These are phyloP conservation scores for Ogataea thermomethanolica DNA, from an alignment of 805 yeast species.

Conservation along the genomic window DNA sequence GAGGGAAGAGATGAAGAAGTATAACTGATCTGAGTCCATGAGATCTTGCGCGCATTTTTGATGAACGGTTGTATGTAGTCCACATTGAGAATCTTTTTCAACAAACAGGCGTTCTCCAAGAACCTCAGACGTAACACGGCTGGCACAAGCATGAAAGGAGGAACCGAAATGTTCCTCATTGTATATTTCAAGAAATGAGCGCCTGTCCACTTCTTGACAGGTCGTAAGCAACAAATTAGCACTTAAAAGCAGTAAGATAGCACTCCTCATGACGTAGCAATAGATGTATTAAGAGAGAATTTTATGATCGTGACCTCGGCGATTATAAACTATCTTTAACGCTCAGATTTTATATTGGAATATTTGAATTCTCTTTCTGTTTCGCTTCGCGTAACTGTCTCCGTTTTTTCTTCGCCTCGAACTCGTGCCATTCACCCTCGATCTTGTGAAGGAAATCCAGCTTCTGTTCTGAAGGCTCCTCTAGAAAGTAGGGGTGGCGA, in stretches of 20 bases:
- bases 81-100: slow-evolving; percentile 8
- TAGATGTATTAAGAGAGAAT: background rate
- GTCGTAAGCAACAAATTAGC: background rate
- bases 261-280: background rate
- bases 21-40: slow-evolving; percentile 7
- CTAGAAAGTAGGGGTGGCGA: slow-evolving; percentile 63
- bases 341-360: slow-evolving; percentile 2
- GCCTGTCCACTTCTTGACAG: background rate
- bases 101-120: background rate
- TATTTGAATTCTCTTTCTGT: slow-evolving; percentile 15
- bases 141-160: slow-evolving; percentile 15
- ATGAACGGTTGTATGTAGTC: slow-evolving; percentile 12
- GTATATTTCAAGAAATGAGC: slow-evolving; percentile 13
- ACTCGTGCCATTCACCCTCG: slow-evolving; percentile 94
- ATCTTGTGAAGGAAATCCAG: slow-evolving; percentile 52
- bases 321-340: slow-evolving; percentile 1
- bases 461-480: slow-evolving; percentile 63
- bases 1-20: slow-evolving; percentile 10
- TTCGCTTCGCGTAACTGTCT: slow-evolving; percentile 34
- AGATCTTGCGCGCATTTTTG: slow-evolving; percentile 12
- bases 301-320: background rate
- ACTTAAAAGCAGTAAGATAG: background rate
- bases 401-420: slow-evolving; percentile 82
- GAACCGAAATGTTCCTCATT: slow-evolving; percentile 13
- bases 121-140: slow-evolving; percentile 3